A percentile compares a stretch with the other conserved stretches of the same genome.
These are phyloP conservation scores for Penicillium sp. DNA, from an alignment of 2,329 filamentous ascomycete species.

Conservation along the genomic window DNA sequence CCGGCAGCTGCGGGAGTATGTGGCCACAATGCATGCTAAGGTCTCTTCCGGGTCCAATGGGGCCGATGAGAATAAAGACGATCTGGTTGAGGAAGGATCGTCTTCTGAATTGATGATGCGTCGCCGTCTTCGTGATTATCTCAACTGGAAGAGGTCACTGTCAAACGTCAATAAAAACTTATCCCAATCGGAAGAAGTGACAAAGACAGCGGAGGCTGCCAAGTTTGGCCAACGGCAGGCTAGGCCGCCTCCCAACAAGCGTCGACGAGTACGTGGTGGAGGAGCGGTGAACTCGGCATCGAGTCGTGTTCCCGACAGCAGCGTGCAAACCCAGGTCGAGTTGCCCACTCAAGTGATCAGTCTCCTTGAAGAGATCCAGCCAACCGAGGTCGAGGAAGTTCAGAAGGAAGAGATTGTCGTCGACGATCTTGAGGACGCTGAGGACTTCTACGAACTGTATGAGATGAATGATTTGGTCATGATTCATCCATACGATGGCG, in stretches of 20 bases:
- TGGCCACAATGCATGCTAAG: constrained; percentile 81
- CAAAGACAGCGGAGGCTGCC: constrained; percentile 18
- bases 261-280: constrained; percentile 76
- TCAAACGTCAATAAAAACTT: constrained; percentile 63
- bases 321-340: constrained; percentile 68
- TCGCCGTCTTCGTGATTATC: constrained; percentile 75
- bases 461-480: constrained; percentile 85
- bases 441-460: constrained; percentile 84
- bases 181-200: constrained; percentile 25
- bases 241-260: constrained; percentile 73
- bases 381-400: constrained; percentile 68
- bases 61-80: constrained; percentile 34
- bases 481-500: constrained; percentile 88
- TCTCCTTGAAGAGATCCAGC: constrained; percentile 73
- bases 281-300: constrained; percentile 54
- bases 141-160: constrained; percentile 87
- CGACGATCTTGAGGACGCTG: constrained; percentile 84
- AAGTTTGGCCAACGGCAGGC: constrained; percentile 43
- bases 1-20: constrained; percentile 80
- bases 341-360: constrained; percentile 74
- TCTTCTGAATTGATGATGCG: constrained; percentile 88
- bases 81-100: constrained; percentile 50
- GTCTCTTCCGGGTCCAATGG: constrained; percentile 39
- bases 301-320: constrained; percentile 65
- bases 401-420: constrained; percentile 63